Evolutionary conservation across 306 rosid species (phyloP), one percentile per base, ranked within the genome.

Genomic region (Fragaria ananassa): DNA sequence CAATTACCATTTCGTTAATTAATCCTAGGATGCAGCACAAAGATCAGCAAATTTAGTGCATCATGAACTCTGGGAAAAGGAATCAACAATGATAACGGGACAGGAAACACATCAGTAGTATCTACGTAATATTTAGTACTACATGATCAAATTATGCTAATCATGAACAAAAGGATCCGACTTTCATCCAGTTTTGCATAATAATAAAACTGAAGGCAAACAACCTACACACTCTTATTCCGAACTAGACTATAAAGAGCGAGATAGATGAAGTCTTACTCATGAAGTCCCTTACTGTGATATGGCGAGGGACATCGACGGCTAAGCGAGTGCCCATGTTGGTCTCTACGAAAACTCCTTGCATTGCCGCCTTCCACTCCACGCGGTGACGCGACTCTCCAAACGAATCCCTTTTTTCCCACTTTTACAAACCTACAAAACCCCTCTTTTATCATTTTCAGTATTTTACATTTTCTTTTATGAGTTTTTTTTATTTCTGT

Each of bases 281-380:
- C 84, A 89, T 93, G 81, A 93, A 84, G 70, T 85, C 86, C 62
- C 77, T 83, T 11, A 85, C 85, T 5, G 92, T 82, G 62, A 85
- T 85, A 73, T 88, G 77, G 10, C 46, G 88, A 66, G 83, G 88
- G 35, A 87, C 85, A 58, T 76, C 81, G 79, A 93, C 66, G 72
- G 89, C 93, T 5, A 93, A 70, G 83, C 77, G 83, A 81, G 97
- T 93, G 82, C 89, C 96, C 77, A 91, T 74, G 83, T 85, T 85
- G 37, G 98, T 91, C 21, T 85, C 86, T 15, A 80, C 88, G 61
- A 93, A 93, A 74, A 93, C 86, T 21, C 88, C 81, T 53, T 91
- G 90, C 42, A 61, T 61, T 61, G 67, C 42, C 67, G 1, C 66
- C 29, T 5, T 5, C 61, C 12, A 54, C 13, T 19, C 56, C 8